Evolutionary conservation across 345 rosid species (phyloP).

Genomic region (Atalantia buxifolia): DNA sequence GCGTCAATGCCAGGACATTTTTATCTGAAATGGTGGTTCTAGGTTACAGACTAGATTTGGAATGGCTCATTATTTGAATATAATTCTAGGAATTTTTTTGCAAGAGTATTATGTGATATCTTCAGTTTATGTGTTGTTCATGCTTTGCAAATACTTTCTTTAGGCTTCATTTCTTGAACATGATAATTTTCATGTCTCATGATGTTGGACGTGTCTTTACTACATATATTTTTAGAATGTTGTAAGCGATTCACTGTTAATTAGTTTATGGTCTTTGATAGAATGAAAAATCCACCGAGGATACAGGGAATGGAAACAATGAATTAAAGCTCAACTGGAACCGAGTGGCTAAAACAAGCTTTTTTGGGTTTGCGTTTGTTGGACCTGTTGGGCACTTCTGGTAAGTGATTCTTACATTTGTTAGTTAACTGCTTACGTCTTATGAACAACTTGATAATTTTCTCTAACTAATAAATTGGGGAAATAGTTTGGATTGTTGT

Average conservation of each 20-base stretch:
- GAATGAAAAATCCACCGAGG: neutral
- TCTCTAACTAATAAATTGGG: neutral
- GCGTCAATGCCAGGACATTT: neutral
- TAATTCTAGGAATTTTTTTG: neutral
- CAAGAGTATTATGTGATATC: neutral
- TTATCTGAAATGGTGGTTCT: neutral
- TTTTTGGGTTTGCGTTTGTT: slow-evolving; percentile 73
- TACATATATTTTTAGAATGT: neutral
- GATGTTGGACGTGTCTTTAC: neutral
- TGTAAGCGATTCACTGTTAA: neutral
- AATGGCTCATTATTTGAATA: neutral
- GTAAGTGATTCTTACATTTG: slow-evolving; percentile 31
- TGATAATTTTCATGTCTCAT: neutral
- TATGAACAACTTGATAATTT: neutral
- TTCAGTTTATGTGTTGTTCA: neutral
- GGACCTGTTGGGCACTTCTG: slow-evolving; percentile 91
- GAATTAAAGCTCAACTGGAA: slow-evolving; percentile 58
- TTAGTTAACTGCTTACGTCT: neutral
- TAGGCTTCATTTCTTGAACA: neutral
- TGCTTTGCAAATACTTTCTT: neutral
- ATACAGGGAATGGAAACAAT: neutral
- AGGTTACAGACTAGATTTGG: neutral
- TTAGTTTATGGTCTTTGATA: slow-evolving; percentile 2
- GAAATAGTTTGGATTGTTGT: neutral
- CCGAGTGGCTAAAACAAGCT: slow-evolving; percentile 67